Evolutionary conservation across 371 early-diverging fungal genomes (phyloP).

Genomic region (Rhizopus microsporus): DNA sequence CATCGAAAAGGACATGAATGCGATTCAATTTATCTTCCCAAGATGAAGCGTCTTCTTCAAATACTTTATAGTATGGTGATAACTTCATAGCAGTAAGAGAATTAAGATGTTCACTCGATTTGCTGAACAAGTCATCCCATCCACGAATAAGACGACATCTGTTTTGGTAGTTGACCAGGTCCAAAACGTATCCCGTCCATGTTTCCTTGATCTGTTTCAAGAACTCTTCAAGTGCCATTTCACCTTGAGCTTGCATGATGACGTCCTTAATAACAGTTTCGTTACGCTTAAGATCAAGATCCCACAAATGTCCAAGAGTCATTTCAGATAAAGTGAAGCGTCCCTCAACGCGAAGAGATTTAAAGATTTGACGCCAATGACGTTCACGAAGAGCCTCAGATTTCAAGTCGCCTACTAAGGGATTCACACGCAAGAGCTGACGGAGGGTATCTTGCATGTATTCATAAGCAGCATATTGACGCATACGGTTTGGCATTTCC

Average conservation of each 20-base stretch:
- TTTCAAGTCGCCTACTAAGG: constrained; percentile 87
- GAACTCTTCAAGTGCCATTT: constrained; percentile 98
- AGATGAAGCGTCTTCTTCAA: constrained; percentile 93
- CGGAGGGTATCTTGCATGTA: constrained; percentile 87
- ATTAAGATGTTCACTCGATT: constrained; percentile 93
- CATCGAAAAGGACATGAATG: constrained; percentile 94
- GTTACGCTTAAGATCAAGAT: constrained; percentile 86
- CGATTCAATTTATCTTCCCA: constrained; percentile 98
- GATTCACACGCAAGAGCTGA: constrained; percentile 78
- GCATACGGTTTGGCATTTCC: constrained; percentile 93
- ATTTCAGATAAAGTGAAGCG: constrained; percentile 75
- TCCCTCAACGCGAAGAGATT: constrained; percentile 75
- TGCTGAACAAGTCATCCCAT: constrained; percentile 97
- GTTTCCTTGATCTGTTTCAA: constrained; percentile 87
- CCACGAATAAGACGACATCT: constrained; percentile 94
- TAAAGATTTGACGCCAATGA: constrained; percentile 95
- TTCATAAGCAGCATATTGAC: constrained; percentile 97
- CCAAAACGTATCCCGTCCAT: constrained; percentile 91
- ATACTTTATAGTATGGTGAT: constrained; percentile 96
- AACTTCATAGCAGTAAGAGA: constrained; percentile 96
- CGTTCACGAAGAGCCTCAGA: constrained; percentile 96
- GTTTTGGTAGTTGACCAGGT: constrained; percentile 96
- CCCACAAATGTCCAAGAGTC: constrained; percentile 96
- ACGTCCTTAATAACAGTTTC: constrained; percentile 85
- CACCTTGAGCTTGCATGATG: constrained; percentile 93